Evolutionary conservation across 2,329 filamentous ascomycete genomes (phyloP).

Genomic region (Trichophyton simii): DNA sequence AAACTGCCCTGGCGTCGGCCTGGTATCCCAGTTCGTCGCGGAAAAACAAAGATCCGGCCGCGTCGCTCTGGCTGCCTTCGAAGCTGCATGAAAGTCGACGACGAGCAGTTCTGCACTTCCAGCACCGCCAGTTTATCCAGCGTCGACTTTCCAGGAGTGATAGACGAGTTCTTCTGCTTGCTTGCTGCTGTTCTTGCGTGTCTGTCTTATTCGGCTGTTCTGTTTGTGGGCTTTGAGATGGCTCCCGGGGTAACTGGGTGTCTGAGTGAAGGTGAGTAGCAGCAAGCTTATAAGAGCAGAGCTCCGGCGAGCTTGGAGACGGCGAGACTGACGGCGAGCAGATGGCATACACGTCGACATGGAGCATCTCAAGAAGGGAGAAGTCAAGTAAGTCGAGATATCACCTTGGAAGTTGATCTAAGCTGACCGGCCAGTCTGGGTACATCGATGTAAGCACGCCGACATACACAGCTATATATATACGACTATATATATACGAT

Average conservation of each 20-base stretch:
- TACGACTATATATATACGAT: not conserved
- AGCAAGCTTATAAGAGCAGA: not conserved
- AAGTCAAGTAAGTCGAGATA: slow-evolving; percentile 71
- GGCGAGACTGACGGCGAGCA: slow-evolving; percentile 29
- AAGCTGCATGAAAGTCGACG: not conserved
- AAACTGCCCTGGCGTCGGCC: too few species aligned
- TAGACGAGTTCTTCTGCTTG: not conserved
- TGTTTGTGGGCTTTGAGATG: not conserved
- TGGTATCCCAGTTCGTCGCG: not conserved
- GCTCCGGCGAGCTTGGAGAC: slow-evolving; percentile 8
- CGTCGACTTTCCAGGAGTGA: too few species aligned
- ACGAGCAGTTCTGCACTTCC: not conserved
- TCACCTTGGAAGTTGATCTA: not conserved
- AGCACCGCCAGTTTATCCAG: too few species aligned
- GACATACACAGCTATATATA: too few species aligned
- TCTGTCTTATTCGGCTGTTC: not conserved
- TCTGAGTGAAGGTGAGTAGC: slow-evolving; percentile 13
- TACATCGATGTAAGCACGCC: slow-evolving; percentile 72
- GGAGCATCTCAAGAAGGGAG: slow-evolving; percentile 95
- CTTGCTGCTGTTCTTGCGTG: not conserved
- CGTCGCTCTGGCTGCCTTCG: not conserved
- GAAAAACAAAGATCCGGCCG: not conserved
- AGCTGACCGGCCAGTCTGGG: slow-evolving; percentile 52
- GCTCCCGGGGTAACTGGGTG: slow-evolving; percentile 13
- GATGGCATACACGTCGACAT: slow-evolving; percentile 99